Conservation (phyloP, 140 eudicot species). For the Ambrosia hybrid region DNA sequence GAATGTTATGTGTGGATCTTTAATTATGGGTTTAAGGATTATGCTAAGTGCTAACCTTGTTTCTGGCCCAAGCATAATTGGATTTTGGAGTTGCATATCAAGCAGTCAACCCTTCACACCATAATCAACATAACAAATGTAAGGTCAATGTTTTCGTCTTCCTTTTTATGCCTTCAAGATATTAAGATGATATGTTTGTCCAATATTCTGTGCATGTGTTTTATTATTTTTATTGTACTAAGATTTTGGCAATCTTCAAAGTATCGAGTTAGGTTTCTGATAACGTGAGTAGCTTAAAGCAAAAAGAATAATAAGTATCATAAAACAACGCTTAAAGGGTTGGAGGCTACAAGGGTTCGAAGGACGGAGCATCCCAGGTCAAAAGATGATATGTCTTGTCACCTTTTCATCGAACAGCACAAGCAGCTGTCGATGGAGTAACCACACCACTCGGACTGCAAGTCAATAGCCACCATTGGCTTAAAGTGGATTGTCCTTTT, state of each 20-base stretch:
- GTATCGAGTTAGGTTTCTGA: no score
- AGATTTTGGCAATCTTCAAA: neutral
- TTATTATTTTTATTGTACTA: neutral
- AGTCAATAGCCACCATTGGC: no score
- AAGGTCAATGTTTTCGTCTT: conserved; percentile 28
- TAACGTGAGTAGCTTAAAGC: no score
- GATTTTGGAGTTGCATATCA: neutral
- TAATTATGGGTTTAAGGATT: neutral
- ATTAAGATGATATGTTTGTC: neutral
- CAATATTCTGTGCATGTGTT: neutral
- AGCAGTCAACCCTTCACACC: conserved; percentile 25
- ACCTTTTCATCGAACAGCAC: no score
- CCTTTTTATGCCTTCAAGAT: conserved; percentile 5
- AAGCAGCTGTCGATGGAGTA: no score
- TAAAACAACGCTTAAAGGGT: no score
- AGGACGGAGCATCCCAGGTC: no score
- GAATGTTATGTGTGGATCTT: conserved; percentile 7
- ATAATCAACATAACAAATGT: conserved; percentile 9
- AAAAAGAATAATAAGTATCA: no score
- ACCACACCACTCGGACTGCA: no score
- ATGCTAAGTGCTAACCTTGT: neutral
- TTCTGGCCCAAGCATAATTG: conserved; percentile 18
- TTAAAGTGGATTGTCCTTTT: no score
- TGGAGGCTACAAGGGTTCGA: no score
- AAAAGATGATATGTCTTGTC: no score